These are phyloP conservation scores for Pestalotiopsis sp. DNA, from an alignment of 2,329 filamentous ascomycete species.

Conservation along the genomic window DNA sequence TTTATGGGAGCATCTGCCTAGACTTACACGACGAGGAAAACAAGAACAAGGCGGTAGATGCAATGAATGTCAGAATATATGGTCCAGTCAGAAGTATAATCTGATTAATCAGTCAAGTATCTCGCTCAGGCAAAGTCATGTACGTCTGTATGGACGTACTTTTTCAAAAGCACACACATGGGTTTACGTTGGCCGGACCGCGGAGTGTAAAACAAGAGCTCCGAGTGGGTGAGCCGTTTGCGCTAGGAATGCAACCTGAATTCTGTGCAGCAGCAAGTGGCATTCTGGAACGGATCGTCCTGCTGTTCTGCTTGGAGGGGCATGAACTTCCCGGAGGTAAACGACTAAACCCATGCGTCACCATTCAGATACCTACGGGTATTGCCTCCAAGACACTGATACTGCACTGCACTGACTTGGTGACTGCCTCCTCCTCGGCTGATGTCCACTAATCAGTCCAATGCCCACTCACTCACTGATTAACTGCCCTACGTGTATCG, in stretches of 20 bases:
- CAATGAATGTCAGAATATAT: too few relatives aligned
- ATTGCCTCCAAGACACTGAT: neutral
- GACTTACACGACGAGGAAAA: neutral
- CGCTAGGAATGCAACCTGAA: conserved; percentile 1
- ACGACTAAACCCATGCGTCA: neutral
- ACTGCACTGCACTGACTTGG: neutral
- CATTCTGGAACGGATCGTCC: neutral
- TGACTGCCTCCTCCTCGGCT: neutral
- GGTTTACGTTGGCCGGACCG: neutral
- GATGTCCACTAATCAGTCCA: neutral
- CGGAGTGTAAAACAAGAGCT: neutral
- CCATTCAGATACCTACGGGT: neutral
- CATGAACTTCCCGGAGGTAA: neutral
- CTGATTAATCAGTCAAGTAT: too few relatives aligned
- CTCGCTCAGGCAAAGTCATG: neutral
- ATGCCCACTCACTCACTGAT: neutral
- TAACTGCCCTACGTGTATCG: neutral
- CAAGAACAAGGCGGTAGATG: neutral
- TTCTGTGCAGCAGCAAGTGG: neutral
- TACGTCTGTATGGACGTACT: neutral
- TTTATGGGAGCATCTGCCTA: neutral
- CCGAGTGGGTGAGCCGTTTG: neutral
- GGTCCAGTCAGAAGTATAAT: too few relatives aligned
- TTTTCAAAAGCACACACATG: neutral
- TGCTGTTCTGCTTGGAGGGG: neutral